Conservation (phyloP, 192 early-diverging fungal species). For the Podila epicladia region DNA sequence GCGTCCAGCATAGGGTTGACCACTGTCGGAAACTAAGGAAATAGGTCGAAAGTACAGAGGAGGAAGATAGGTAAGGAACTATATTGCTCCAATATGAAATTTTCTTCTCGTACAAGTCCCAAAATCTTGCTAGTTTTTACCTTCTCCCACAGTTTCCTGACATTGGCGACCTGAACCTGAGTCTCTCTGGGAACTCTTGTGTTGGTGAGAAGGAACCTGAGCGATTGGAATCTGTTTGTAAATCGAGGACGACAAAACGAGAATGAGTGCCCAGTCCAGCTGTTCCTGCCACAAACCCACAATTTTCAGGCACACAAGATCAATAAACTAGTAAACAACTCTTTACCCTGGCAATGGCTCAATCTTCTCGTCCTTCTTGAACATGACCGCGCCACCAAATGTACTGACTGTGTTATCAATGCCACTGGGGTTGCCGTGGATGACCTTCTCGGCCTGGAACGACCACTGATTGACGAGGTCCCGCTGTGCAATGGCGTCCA, state of each 20-base stretch:
- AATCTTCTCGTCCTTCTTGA: slow-evolving; percentile 49
- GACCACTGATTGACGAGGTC: slow-evolving; percentile 89
- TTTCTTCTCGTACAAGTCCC: background rate
- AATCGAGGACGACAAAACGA: background rate
- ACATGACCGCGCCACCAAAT: slow-evolving; percentile 68
- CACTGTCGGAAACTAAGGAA: slow-evolving; percentile 60
- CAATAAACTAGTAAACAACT: background rate
- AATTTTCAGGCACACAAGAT: background rate
- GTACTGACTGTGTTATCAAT: slow-evolving; percentile 94
- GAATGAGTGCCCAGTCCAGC: background rate
- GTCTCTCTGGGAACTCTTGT: slow-evolving; percentile 93
- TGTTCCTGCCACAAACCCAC: background rate
- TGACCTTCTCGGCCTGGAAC: slow-evolving; percentile 91
- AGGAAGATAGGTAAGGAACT: background rate
- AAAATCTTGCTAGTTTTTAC: slow-evolving; percentile 11
- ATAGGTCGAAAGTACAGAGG: background rate
- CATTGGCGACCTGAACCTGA: slow-evolving; percentile 83
- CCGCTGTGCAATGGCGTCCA: slow-evolving; percentile 9
- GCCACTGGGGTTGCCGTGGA: slow-evolving; percentile 95
- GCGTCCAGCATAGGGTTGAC: slow-evolving; percentile 74
- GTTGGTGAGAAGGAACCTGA: slow-evolving; percentile 89
- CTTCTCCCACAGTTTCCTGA: slow-evolving; percentile 67
- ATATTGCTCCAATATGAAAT: background rate
- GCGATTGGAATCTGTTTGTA: slow-evolving; percentile 60
- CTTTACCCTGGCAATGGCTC: slow-evolving; percentile 50